These are phyloP conservation scores for Quambalaria eucalypti DNA, from an alignment of 1,284 basidiomycete genomes.

Conservation along the genomic window DNA sequence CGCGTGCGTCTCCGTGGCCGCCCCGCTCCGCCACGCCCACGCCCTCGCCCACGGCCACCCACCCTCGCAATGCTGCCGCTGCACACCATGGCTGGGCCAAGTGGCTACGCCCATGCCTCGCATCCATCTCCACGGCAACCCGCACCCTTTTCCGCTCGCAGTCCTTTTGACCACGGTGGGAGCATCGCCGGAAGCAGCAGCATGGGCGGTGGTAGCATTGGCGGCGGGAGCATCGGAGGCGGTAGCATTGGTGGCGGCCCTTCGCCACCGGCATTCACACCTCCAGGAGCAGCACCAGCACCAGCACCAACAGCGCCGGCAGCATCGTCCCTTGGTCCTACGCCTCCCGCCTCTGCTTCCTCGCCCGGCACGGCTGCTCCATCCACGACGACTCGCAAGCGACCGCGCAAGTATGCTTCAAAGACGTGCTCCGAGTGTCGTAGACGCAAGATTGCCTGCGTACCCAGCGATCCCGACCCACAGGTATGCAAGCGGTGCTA, in stretches of 20 bases:
- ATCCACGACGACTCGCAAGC: neutral
- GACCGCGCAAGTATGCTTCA: neutral
- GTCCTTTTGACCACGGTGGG: neutral
- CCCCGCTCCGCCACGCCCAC: no score
- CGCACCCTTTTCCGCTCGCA: no score
- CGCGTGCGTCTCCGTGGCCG: no score
- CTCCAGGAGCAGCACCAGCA: neutral
- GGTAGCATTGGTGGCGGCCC: neutral
- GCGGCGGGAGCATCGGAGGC: neutral
- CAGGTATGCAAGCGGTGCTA: neutral
- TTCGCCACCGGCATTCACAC: neutral
- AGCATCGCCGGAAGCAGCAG: neutral
- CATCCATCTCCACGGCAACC: neutral
- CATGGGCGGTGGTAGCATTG: neutral
- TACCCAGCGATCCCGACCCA: neutral
- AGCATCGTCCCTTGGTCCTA: neutral
- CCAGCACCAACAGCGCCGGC: neutral
- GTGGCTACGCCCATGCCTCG: neutral
- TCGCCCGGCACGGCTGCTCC: neutral
- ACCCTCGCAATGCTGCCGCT: neutral
- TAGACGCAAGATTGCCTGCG: constrained; percentile 1
- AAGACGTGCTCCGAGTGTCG: constrained; percentile 1
- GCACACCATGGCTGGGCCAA: neutral
- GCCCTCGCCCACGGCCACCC: no score
- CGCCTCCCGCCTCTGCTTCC: neutral